Evolutionary conservation across 441 rosid genomes (phyloP), one percentile per base, ranked within the genome.

Genomic region (Brassica hybrid): DNA sequence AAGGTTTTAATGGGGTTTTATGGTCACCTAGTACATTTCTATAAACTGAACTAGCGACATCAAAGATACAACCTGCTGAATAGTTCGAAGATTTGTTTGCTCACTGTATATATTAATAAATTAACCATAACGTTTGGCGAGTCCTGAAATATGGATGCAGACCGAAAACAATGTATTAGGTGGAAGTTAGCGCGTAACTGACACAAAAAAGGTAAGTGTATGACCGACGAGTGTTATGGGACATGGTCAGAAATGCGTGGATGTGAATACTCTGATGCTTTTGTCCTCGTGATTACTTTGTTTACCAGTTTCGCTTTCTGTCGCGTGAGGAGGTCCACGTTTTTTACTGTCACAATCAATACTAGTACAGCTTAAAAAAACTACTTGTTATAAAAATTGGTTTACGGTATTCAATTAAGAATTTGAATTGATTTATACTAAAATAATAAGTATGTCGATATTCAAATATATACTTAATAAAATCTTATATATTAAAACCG

Each of bases 261-360:
- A 58, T 59, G 57, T 71, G 21, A 9, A 58, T 71, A 71, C 6
- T 41, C 38, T 34, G 23, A 21, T 16, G 14, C 23, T 71, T 9
- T 23, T 7, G 65, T 59, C 58, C 23, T 71, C 41, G 58, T 71
- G 66, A 13, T 70, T 36, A 54, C 18, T 69, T 50, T 43, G 57
- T 7, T 21, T 19, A 67, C 59, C 19, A 21, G 38, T 48, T n/a
- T 59, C 16, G 34, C 6, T 56, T 17, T n/a, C 19, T 6, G n/a
- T 21, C 3, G 4, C 34, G 32, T 11, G 63, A 1, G 14, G 4
- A 27, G 38, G 65, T 6, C 19, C 41, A 27, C 7, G 10, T 6
- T 61, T 61, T 50, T 61, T 27, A 61, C n/a, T 6, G 30, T 61
- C 63, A 23, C 14, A 58, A 21, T 1, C 7, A 21, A 5, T 58